Evolutionary conservation across 352 stramenopile species (phyloP), one percentile per base, ranked within the genome.

Genomic region (Phytopythium helicoides): DNA sequence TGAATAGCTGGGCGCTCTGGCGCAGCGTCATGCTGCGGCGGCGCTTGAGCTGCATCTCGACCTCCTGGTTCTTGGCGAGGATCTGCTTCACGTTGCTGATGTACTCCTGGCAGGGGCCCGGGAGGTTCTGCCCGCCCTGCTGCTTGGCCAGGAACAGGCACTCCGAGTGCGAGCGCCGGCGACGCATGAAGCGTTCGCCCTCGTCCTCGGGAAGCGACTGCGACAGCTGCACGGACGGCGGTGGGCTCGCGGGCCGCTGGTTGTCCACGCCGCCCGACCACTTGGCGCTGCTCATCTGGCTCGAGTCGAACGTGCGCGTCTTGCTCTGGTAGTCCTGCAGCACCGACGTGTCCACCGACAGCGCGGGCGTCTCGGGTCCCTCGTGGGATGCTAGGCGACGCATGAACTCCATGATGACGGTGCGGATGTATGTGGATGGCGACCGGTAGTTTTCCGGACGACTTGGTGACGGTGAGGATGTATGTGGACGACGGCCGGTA

Each of bases 61-160:
- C 51, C 46, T 75, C 52, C 31, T 85, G 68, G 47, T 69, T 90
- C 16, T 80, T 78, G 23, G 84, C 84, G 40, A 94, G 58, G 44
- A 92, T 91, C 56, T 87, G 80, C 76, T 94, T 91, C 51, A 94
- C 81, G 49, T 78, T 86, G 51, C 65, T 84, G 47, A 94, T 94
- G 64, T 94, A 94, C 36, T 94, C 84, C 44, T 89, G 68, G 62
- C 84, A 94, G 22, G 79, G 79, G 3, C 81, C 78, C 0, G 84
- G 84, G 4, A 94, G 66, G 26, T 86, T 64, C 39, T 74, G 58
- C 6, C 58, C 57, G 38, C 71, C 71, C 26, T 70, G 71, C 7
- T 66, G 81, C 61, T 87, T 89, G 9, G 79, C 79, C 0, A 94
- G 59, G 42, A 94, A 59, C 4, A 94, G 61, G 33, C 84, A 94